Evolutionary conservation across 768 basidiomycete species (phyloP).

Genomic region (Clitopilus hobsonii): DNA sequence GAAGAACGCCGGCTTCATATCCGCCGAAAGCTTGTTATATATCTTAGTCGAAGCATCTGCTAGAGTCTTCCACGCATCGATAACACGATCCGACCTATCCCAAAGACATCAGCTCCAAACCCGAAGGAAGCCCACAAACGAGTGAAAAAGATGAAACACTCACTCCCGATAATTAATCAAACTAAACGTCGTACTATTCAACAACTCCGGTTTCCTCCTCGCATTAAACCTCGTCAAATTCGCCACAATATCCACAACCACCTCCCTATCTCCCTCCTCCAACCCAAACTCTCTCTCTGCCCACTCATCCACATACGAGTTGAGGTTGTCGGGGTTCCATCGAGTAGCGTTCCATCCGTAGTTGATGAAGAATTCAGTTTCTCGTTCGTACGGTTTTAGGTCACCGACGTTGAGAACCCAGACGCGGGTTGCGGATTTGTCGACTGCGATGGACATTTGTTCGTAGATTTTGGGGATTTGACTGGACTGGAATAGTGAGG

Average conservation of each 20-base stretch:
- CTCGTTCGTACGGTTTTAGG: constrained; percentile 68
- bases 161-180: constrained; percentile 67
- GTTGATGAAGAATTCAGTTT: constrained; percentile 64
- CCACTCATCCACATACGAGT: constrained; percentile 51
- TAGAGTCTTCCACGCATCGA: constrained; percentile 47
- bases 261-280: constrained; percentile 27
- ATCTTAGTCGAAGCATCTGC: constrained; percentile 46
- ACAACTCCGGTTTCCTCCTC: constrained; percentile 61
- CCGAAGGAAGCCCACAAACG: background rate
- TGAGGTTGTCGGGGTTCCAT: constrained; percentile 51
- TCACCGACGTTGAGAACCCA: constrained; percentile 82
- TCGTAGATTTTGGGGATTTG: constrained; percentile 61
- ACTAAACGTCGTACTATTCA: constrained; percentile 58
- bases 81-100: constrained; percentile 55
- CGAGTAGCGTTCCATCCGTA: constrained; percentile 56
- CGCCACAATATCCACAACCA: constrained; percentile 47
- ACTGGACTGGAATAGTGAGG: too few species aligned
- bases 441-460: constrained; percentile 64
- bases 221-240: constrained; percentile 56
- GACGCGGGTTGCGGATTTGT: constrained; percentile 50
- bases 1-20: constrained; percentile 58
- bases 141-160: constrained; percentile 20
- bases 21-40: constrained; percentile 44
- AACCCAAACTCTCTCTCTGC: constrained; percentile 62
- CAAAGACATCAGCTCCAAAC: background rate